Conservation (phyloP, 495 filamentous ascomycete genomes). For the Penicillium turbatum region DNA sequence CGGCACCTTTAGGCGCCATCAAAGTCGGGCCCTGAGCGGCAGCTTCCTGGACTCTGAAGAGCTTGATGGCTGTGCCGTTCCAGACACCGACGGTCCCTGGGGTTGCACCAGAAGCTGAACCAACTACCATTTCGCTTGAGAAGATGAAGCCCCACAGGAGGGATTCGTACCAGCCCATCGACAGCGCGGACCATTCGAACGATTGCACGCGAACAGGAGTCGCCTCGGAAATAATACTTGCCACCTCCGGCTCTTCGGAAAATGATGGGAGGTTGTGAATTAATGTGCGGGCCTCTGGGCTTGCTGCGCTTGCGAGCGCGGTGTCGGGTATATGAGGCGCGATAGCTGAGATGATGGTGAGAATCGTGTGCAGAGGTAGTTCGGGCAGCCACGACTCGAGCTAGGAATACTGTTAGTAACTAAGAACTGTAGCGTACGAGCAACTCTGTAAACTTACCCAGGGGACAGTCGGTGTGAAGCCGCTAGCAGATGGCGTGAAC, state of each 20-base stretch:
- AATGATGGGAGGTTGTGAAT: conserved; percentile 56
- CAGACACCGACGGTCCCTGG: conserved; percentile 87
- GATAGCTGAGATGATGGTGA: conserved; percentile 67
- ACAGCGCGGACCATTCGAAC: conserved; percentile 92
- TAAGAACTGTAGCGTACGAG: neutral
- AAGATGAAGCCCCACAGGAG: conserved; percentile 96
- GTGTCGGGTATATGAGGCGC: conserved; percentile 43
- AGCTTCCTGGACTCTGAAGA: conserved; percentile 87
- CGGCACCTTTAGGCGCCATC: conserved; percentile 80
- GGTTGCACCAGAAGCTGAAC: conserved; percentile 46
- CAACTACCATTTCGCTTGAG: conserved; percentile 79
- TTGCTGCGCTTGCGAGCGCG: conserved; percentile 32
- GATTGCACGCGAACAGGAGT: conserved; percentile 74
- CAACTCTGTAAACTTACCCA: conserved; percentile 51
- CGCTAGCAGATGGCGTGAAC: conserved; percentile 45
- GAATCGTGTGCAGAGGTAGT: conserved; percentile 83
- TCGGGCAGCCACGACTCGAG: conserved; percentile 93
- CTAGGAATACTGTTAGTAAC: conserved; percentile 42
- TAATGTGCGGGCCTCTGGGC: conserved; percentile 37
- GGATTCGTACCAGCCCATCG: conserved; percentile 94
- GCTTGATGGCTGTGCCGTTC: conserved; percentile 82
- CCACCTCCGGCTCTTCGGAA: conserved; percentile 56
- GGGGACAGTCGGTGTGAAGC: conserved; percentile 71
- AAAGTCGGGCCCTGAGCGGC: conserved; percentile 75
- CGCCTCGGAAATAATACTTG: conserved; percentile 61